phyloP scores from a whole-genome alignment of 495 filamentous ascomycete genomes.

The Usnea hakonensis region DNA sequence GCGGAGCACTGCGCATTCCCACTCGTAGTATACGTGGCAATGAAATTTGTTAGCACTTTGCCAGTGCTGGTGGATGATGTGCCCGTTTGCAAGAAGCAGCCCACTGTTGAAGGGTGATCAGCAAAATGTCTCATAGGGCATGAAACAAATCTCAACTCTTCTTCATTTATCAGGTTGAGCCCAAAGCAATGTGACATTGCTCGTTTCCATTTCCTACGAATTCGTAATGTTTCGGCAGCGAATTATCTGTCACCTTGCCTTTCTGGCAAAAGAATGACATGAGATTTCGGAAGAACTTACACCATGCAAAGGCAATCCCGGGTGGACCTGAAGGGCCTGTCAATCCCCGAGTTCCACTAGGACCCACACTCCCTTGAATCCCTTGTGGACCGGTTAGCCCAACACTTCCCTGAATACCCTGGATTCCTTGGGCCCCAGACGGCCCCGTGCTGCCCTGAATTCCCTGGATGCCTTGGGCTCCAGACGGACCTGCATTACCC shows the following conservation, averaged over 20 bases:
- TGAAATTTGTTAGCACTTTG: conserved; percentile 10
- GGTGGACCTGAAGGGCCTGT: conserved; percentile 5
- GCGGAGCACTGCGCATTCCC: conserved; percentile 4
- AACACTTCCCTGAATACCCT: neutral
- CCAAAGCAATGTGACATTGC: neutral
- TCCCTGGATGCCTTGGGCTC: neutral
- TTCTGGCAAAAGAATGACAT: neutral
- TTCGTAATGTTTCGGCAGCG: neutral
- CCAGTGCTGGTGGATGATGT: conserved; percentile 1
- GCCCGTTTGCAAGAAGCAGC: conserved; percentile 11
- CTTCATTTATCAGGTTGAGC: neutral
- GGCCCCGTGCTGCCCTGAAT: neutral
- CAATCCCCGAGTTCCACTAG: neutral
- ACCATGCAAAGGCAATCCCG: conserved; percentile 2
- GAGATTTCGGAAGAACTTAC: neutral
- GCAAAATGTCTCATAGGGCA: neutral
- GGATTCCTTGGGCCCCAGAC: neutral
- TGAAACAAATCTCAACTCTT: neutral
- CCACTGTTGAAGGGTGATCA: neutral
- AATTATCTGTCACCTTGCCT: neutral
- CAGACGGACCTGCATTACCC: neutral
- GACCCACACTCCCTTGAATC: neutral
- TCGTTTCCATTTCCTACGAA: neutral
- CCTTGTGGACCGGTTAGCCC: neutral
- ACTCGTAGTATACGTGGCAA: neutral